Evolutionary conservation across 2,329 filamentous ascomycete genomes (phyloP), one percentile per base, ranked within the genome.

Genomic region (Helotiales sp.): DNA sequence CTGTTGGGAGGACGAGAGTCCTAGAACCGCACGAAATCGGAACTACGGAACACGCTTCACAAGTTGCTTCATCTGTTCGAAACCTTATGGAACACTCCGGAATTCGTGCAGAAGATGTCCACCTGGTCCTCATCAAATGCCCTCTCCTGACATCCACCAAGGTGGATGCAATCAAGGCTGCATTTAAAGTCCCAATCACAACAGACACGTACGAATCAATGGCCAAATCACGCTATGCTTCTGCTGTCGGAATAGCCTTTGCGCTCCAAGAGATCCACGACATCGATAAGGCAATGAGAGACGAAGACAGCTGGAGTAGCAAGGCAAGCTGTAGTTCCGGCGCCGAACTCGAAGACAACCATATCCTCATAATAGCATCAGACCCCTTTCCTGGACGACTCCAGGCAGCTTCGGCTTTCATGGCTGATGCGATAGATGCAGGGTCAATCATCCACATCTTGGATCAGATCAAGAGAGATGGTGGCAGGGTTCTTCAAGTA

Each of bases 131-230:
- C 27, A 61, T 68, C 54, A 69, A 70, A 57, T 69, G 69, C 61
- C 69, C 69, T 55, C 64, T 72, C 22, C 60, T 72, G 22, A 71
- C 68, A 4, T 68, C 67, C 19, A 52, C 44, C 30, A 71, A 70
- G 56, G 55, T 70, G 15, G 62, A 67, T 42, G 57, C 55, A 22
- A 68, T 69, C 48, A 63, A 64, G 19, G 61, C 60, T 6, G 46
- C 54, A 8, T 63, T 63, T 2, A 61, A 60, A 24, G 52, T 44
- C 51, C 64, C 69, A 3, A 42, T 69, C 27, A 70, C 69, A 5
- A 63, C 62, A 5, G 68, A 72, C 51, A 71, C 69, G 3, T 72
- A 72, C 49, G 65, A 71, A 51, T 70, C 68, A 13, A 72, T 72
- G 69, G 69, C 70, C 24, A 67, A 66, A 59, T 72, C 70, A 10